A percentile compares a stretch with the other conserved stretches of the same genome.
Evolutionary conservation across 768 basidiomycete genomes (phyloP).

Genomic region (Lactarius quietus): DNA sequence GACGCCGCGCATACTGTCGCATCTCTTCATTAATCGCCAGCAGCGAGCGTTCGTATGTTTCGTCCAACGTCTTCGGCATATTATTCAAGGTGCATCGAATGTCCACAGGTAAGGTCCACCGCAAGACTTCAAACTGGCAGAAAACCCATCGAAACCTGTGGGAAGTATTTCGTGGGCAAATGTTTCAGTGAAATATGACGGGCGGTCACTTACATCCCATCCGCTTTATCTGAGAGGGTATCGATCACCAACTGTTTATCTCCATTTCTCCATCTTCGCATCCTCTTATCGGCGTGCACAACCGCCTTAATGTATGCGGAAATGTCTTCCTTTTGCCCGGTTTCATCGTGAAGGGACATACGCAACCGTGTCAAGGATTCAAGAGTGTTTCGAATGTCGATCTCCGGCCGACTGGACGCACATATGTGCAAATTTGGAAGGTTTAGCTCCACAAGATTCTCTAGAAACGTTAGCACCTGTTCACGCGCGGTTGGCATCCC

Average conservation of each 20-base stretch:
- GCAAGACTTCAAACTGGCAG: no score
- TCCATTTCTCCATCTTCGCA: background rate
- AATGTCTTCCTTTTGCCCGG: background rate
- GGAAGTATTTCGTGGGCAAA: no score
- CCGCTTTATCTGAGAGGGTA: background rate
- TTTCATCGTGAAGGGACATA: constrained; percentile 1
- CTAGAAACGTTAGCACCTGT: background rate
- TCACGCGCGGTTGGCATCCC: background rate
- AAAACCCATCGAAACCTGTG: no score
- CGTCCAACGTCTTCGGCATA: no score
- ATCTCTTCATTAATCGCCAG: no score
- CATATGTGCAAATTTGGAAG: constrained; percentile 4
- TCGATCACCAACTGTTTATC: constrained; percentile 2
- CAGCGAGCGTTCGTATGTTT: no score
- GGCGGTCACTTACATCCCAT: background rate
- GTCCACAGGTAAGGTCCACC: no score
- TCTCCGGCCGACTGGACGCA: constrained; percentile 1
- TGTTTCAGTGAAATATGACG: background rate
- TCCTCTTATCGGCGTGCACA: background rate
- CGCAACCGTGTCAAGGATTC: background rate
- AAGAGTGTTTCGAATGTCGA: background rate
- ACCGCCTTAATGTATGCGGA: background rate
- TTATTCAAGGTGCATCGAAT: no score
- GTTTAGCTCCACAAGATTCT: background rate
- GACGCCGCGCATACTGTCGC: no score